A percentile compares a stretch with the other conserved stretches of the same genome.
These are phyloP conservation scores for Aspergillus homomorphus DNA, from an alignment of 495 filamentous ascomycete species.

Conservation along the genomic window DNA sequence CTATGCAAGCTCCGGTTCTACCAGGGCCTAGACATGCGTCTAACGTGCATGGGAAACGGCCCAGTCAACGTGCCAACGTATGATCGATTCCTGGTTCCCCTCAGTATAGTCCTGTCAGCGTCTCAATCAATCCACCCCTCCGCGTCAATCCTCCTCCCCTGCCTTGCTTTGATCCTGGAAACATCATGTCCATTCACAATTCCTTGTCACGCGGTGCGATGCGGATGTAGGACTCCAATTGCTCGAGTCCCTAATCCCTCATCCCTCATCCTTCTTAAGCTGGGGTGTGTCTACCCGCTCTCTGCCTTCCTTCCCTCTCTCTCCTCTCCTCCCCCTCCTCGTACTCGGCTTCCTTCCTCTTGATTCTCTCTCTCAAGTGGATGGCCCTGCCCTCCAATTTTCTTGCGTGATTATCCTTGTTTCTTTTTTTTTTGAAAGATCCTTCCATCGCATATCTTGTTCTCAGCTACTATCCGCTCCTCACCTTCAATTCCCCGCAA, in stretches of 20 bases:
- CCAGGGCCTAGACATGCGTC: constrained; percentile 2
- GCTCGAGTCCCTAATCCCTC: constrained; percentile 5
- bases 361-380: background rate
- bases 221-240: background rate
- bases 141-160: background rate
- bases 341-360: constrained; percentile 5
- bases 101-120: background rate
- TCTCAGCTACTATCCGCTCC: background rate
- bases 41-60: background rate
- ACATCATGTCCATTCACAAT: background rate
- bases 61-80: constrained; percentile 1
- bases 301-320: constrained; percentile 13
- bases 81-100: constrained; percentile 2
- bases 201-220: constrained; percentile 5
- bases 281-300: constrained; percentile 3
- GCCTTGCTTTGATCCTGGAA: constrained; percentile 5
- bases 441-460: background rate
- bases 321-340: constrained; percentile 6
- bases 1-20: background rate
- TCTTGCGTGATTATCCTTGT: background rate
- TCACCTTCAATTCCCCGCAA: background rate
- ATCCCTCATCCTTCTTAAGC: constrained; percentile 12
- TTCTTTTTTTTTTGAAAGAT: background rate
- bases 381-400: background rate
- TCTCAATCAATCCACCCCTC: background rate